These are phyloP conservation scores for Colletotrichum theobromicola DNA, from an alignment of 2,329 filamentous ascomycete genomes.

Conservation along the genomic window DNA sequence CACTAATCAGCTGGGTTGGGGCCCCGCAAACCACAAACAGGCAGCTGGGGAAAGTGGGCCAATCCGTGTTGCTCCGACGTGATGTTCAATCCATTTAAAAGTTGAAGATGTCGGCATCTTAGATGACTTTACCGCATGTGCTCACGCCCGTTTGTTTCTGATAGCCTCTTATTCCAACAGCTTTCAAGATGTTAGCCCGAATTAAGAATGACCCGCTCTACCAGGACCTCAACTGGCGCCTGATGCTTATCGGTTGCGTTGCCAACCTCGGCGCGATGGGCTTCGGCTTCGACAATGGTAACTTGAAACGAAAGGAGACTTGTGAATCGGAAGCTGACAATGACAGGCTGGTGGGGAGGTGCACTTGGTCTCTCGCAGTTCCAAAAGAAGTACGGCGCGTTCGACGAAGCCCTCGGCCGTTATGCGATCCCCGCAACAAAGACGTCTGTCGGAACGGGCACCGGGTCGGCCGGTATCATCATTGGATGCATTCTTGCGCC, in stretches of 20 bases:
- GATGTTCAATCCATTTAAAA: not conserved
- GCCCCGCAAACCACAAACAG: not conserved
- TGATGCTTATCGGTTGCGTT: not conserved
- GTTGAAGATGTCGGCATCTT: not conserved
- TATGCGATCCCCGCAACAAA: not conserved
- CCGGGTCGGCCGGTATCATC: not conserved
- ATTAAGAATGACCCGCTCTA: not conserved
- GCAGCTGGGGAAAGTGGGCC: not conserved
- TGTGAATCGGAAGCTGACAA: not conserved
- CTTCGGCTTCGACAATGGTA: not conserved
- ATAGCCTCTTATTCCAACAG: too few relatives aligned
- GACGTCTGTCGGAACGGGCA: not conserved
- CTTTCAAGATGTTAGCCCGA: not conserved
- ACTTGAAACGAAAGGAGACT: not conserved
- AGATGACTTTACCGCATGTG: not conserved
- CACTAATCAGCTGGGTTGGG: not conserved
- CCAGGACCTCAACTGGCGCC: conserved; percentile 3
- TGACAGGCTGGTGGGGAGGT: not conserved
- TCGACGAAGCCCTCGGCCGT: not conserved
- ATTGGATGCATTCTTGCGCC: conserved; percentile 11
- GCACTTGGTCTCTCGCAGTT: not conserved
- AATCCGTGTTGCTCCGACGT: not conserved
- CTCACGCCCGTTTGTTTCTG: not conserved
- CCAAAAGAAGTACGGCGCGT: not conserved
- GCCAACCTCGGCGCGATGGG: not conserved